Percentiles rank a stretch among this genome's conserved stretches.
These are phyloP conservation scores for Larix sibirica DNA, from an alignment of 83 land plant genomes.

Conservation along the genomic window DNA sequence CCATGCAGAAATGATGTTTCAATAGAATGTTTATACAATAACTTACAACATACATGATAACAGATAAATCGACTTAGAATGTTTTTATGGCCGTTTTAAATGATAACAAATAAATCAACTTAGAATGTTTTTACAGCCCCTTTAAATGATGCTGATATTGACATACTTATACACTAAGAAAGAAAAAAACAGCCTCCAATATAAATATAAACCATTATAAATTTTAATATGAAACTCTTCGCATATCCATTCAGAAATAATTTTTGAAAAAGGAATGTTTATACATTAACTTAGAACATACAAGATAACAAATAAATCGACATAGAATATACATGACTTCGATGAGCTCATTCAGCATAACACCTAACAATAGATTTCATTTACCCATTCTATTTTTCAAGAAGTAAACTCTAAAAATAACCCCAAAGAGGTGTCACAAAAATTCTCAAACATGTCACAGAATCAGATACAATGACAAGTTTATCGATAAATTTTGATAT, in stretches of 20 bases:
- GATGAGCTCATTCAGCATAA: background rate
- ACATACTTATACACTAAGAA: background rate
- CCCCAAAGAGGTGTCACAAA: background rate
- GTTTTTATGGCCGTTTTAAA: too few relatives aligned
- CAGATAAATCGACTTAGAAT: too few relatives aligned
- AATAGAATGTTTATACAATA: too few relatives aligned
- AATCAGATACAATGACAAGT: background rate
- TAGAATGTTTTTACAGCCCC: background rate
- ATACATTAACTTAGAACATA: background rate
- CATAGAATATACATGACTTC: background rate
- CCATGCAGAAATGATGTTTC: too few relatives aligned
- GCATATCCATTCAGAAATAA: background rate
- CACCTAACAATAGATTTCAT: background rate
- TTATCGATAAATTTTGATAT: too few relatives aligned
- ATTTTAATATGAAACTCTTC: background rate
- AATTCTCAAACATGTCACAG: background rate
- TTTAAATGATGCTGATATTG: background rate
- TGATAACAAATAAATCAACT: too few relatives aligned
- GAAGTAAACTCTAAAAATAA: background rate
- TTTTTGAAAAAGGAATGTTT: too few relatives aligned
- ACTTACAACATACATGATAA: too few relatives aligned
- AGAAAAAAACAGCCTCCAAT: background rate
- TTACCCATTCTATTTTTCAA: background rate
- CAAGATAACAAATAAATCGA: background rate
- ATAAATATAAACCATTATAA: background rate